A percentile compares a stretch with the other conserved stretches of the same genome.
phyloP scores from a whole-genome alignment of 2,329 filamentous ascomycete species.

The Penicillium sp. region DNA sequence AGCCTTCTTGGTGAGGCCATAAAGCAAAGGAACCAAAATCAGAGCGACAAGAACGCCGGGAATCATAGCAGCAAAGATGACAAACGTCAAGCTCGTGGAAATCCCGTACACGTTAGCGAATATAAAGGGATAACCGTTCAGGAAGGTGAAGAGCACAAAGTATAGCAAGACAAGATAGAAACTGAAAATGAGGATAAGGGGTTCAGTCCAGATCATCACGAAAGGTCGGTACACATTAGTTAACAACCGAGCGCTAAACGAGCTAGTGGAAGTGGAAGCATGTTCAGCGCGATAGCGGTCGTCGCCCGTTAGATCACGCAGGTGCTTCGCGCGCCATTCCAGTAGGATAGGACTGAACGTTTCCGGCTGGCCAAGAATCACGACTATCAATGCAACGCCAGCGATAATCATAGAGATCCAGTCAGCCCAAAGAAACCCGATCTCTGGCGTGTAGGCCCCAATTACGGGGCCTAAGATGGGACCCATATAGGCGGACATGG shows the following conservation, averaged over 20 bases:
- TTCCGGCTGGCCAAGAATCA: slow-evolving; percentile 49
- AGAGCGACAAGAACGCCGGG: slow-evolving; percentile 3
- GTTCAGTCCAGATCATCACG: slow-evolving; percentile 32
- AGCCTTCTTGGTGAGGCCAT: background rate
- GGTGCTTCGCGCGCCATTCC: slow-evolving; percentile 43
- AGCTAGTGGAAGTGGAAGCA: slow-evolving; percentile 3
- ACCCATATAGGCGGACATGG: slow-evolving; percentile 44
- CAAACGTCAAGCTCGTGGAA: slow-evolving; percentile 44
- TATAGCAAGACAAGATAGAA: slow-evolving; percentile 32
- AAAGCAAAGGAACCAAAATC: background rate
- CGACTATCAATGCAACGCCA: slow-evolving; percentile 31
- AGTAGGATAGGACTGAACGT: slow-evolving; percentile 48
- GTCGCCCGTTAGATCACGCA: slow-evolving; percentile 44
- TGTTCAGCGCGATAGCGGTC: slow-evolving; percentile 45
- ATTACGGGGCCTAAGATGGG: slow-evolving; percentile 23
- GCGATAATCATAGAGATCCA: slow-evolving; percentile 46
- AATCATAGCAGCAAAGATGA: slow-evolving; percentile 49
- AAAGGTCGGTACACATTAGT: slow-evolving; percentile 46
- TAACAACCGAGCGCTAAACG: slow-evolving; percentile 15
- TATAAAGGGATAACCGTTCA: slow-evolving; percentile 51
- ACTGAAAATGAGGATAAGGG: slow-evolving; percentile 26
- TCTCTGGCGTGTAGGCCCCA: slow-evolving; percentile 13
- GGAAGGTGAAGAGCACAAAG: slow-evolving; percentile 33
- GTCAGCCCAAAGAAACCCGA: slow-evolving; percentile 41
- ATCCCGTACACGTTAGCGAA: slow-evolving; percentile 51